phyloP scores from a whole-genome alignment of 148 eudicot genomes.

The Polygonum aviculare region DNA sequence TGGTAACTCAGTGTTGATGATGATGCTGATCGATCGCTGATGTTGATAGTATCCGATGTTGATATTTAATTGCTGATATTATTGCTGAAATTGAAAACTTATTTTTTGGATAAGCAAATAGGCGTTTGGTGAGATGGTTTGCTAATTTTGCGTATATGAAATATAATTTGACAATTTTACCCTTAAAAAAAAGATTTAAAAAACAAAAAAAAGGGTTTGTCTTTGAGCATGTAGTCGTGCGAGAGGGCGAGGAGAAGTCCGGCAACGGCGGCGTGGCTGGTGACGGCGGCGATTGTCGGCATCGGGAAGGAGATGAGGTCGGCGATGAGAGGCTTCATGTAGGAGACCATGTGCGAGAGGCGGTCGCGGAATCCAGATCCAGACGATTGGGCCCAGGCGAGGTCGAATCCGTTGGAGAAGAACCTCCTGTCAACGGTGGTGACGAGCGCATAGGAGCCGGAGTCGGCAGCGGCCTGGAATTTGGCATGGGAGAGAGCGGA shows the following conservation, averaged over 20 bases:
- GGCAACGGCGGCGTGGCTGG: slow-evolving; percentile 20
- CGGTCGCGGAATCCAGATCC: slow-evolving; percentile 9
- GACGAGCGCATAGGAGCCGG: slow-evolving; percentile 15
- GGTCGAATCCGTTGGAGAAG: slow-evolving; percentile 21
- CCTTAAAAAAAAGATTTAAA: no score
- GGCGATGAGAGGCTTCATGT: slow-evolving; percentile 12
- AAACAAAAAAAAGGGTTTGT: no score
- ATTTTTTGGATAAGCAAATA: no score
- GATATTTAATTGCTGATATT: no score
- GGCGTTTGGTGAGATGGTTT: no score
- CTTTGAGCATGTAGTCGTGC: slow-evolving; percentile 18
- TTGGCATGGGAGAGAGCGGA: slow-evolving; percentile 23
- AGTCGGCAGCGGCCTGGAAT: slow-evolving; percentile 17
- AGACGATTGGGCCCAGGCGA: slow-evolving; percentile 14
- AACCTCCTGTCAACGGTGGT: slow-evolving; percentile 13
- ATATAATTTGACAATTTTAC: no score
- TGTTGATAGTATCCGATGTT: no score
- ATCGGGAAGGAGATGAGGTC: slow-evolving; percentile 18
- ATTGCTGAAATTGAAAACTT: no score
- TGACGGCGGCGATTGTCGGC: slow-evolving; percentile 20
- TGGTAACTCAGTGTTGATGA: no score
- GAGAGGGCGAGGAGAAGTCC: slow-evolving; percentile 11
- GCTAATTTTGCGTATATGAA: no score
- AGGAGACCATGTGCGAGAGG: slow-evolving; percentile 4
- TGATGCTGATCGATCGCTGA: no score